Evolutionary conservation across 1,284 basidiomycete species (phyloP).

Genomic region (Ceratobasidium sp.): DNA sequence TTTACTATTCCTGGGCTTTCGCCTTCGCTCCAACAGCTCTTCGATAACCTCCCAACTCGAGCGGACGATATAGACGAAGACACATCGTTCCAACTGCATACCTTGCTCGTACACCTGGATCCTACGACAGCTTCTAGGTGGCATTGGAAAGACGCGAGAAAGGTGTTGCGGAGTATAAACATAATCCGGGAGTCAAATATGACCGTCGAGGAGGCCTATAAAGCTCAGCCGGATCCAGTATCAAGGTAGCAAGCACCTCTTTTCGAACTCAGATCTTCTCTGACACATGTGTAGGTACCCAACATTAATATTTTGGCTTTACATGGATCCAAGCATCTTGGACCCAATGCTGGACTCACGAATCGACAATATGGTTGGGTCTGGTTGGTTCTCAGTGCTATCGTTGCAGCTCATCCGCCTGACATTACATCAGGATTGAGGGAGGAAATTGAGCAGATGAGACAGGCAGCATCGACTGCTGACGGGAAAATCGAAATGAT

Average conservation of each 20-base stretch:
- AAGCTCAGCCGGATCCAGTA: constrained; percentile 13
- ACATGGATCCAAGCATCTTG: constrained; percentile 75
- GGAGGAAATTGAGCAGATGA: constrained; percentile 75
- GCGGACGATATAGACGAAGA: constrained; percentile 65
- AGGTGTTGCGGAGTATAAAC: constrained; percentile 83
- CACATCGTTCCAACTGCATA: constrained; percentile 70
- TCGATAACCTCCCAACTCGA: constrained; percentile 64
- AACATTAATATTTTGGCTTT: constrained; percentile 92
- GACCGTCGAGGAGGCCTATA: constrained; percentile 45
- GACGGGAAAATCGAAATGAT: constrained; percentile 50
- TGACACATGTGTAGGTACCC: constrained; percentile 67
- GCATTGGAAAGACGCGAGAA: constrained; percentile 96
- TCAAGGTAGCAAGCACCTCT: constrained; percentile 39
- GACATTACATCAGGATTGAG: constrained; percentile 77
- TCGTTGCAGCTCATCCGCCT: not conserved
- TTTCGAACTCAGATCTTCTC: not conserved
- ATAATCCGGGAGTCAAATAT: constrained; percentile 72
- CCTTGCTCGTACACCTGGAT: constrained; percentile 77
- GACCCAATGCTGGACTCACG: constrained; percentile 78
- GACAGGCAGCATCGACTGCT: constrained; percentile 54
- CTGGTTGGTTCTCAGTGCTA: constrained; percentile 54
- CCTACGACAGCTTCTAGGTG: constrained; percentile 81
- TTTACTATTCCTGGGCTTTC: constrained; percentile 57
- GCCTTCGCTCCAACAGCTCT: constrained; percentile 62
- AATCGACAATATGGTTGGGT: constrained; percentile 91